Evolutionary conservation across 306 rosid species (phyloP).

Genomic region (Trifolium fragiferum): DNA sequence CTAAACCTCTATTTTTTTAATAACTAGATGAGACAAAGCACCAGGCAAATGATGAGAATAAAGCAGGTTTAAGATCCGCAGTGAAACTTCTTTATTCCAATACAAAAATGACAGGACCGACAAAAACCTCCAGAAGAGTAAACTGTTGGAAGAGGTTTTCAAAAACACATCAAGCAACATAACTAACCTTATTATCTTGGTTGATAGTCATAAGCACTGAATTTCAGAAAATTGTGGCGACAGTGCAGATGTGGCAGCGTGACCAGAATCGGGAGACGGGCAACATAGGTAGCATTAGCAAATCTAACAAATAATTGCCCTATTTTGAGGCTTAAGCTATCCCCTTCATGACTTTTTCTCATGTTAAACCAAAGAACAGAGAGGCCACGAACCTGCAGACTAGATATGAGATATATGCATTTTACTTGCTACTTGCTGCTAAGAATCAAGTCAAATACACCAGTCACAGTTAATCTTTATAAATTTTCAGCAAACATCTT

Average conservation of each 20-base stretch:
- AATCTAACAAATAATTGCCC: not conserved
- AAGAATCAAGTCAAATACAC: slow-evolving; percentile 8
- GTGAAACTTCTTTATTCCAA: no score
- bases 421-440: slow-evolving; percentile 15
- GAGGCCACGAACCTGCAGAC: not conserved
- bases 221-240: no score
- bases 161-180: no score
- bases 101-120: no score
- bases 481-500: slow-evolving; percentile 20
- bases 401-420: not conserved
- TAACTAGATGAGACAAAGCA: no score
- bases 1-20: no score
- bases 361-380: not conserved
- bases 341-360: not conserved
- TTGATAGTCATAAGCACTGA: no score
- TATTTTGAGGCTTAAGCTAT: not conserved
- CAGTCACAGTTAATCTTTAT: not conserved
- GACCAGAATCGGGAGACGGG: not conserved
- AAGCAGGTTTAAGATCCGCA: no score
- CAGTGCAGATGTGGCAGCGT: not conserved
- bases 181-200: no score
- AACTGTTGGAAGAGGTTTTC: no score
- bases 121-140: no score
- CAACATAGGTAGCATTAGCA: not conserved
- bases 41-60: no score